Base-by-base conservation (phyloP, 2,329 filamentous ascomycete genomes). In the Ophiocordyceps unilateralis region DNA sequence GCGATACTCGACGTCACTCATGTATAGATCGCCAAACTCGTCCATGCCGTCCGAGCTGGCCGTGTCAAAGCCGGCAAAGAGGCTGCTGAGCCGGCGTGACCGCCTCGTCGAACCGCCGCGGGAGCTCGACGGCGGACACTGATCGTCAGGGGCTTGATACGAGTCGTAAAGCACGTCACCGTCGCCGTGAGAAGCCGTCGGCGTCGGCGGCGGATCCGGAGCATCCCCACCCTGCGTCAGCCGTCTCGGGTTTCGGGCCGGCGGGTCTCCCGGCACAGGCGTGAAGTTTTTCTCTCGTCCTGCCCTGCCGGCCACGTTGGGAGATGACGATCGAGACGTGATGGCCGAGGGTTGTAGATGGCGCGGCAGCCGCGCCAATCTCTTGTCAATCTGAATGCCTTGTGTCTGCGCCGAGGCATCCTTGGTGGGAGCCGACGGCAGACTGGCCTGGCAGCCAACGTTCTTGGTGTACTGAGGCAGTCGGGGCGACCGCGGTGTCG, bases 31-130 rank as follows among this genome's bases (percentile, higher is more conserved):
- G 24, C 60, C 65, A 57, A 78, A 78, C 23, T 81, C 76, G 36
- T 80, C 76, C 3, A 56, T 66, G 44, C 83, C 79, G 39, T 78
- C 78, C 8, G 79, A 80, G 53, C 77, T 85, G 39, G 68, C 69
- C 12, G 75, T 76, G 40, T 89, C 83, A 50, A 93, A 91, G 0
- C 84, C 84, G 26, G 84, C 83, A 59, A 91, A 91, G n/a, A 93
- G 66, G 55, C 83, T 91, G 60, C 83, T 89, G 41, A 84, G 79
- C 44, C 84, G 72, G 54, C 83, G 78, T 1, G 83, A 82, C 15
- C 80, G 73, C 46, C 79, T 73, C 55, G 82, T 68, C 2, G 77
- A 72, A 2, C 70, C 69, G 5, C 37, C 47, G 43, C 69, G 72
- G 14, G 74, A 68, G 44, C 60, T 64, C 1, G 78, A 77, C 36